These are phyloP conservation scores for Vanrija pseudolonga DNA, from an alignment of 1,284 basidiomycete genomes.

Conservation along the genomic window DNA sequence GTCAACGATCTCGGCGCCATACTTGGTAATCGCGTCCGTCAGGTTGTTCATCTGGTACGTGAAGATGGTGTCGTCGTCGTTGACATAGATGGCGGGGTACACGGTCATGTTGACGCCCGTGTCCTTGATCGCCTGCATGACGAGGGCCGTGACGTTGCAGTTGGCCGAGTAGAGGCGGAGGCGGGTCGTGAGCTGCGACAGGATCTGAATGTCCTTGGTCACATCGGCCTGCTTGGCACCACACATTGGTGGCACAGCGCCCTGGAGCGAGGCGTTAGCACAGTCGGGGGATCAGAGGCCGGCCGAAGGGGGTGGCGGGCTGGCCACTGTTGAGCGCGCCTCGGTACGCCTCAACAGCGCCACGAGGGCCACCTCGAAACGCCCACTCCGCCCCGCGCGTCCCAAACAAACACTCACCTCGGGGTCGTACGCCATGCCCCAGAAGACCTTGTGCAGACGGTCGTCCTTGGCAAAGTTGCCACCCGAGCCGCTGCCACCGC, in stretches of 20 bases:
- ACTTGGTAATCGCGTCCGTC: slow-evolving; percentile 61
- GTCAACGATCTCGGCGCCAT: slow-evolving; percentile 69
- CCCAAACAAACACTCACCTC: slow-evolving; percentile 45
- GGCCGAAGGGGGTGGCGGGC: too few relatives aligned
- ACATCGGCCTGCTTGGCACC: slow-evolving; percentile 17
- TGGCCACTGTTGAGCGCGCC: too few relatives aligned
- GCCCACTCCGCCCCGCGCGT: neutral
- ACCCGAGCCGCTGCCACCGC: slow-evolving; percentile 2
- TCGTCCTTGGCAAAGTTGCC: slow-evolving; percentile 59
- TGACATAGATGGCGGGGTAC: slow-evolving; percentile 74
- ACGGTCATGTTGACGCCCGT: slow-evolving; percentile 85
- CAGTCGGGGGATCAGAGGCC: too few relatives aligned
- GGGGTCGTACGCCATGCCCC: slow-evolving; percentile 70
- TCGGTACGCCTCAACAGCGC: too few relatives aligned
- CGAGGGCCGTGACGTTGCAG: slow-evolving; percentile 55
- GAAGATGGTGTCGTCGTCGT: slow-evolving; percentile 66
- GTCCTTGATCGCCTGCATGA: slow-evolving; percentile 73
- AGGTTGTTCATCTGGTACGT: slow-evolving; percentile 66
- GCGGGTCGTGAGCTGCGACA: slow-evolving; percentile 47
- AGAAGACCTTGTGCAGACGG: slow-evolving; percentile 62
- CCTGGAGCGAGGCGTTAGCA: slow-evolving; percentile 13
- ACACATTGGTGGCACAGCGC: slow-evolving; percentile 25
- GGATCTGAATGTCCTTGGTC: slow-evolving; percentile 50
- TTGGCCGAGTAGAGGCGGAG: slow-evolving; percentile 49
- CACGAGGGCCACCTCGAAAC: too few relatives aligned